Conservation (phyloP, 1,284 basidiomycete species). For the Puccinia horiana region DNA sequence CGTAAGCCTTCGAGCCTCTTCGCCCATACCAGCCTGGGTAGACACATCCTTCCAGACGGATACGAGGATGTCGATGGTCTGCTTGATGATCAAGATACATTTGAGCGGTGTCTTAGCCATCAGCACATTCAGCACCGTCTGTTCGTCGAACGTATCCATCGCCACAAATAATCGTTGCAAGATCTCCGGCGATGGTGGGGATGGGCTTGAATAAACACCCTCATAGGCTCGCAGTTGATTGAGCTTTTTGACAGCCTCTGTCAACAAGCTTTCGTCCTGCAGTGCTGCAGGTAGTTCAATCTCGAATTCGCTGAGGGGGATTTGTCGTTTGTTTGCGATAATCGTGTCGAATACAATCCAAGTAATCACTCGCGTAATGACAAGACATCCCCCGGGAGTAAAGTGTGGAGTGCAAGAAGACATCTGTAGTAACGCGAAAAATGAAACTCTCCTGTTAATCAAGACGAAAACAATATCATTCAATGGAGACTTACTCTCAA, state of each 20-base stretch:
- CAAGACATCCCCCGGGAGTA: conserved; percentile 34
- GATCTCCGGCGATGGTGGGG: conserved; percentile 41
- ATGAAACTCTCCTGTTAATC: neutral
- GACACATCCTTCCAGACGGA: conserved; percentile 41
- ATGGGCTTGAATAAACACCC: conserved; percentile 15
- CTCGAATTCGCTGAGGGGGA: conserved; percentile 47
- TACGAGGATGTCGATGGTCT: conserved; percentile 49
- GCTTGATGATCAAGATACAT: conserved; percentile 49
- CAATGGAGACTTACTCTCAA: conserved; percentile 39
- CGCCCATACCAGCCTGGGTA: conserved; percentile 44
- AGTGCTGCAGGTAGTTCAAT: conserved; percentile 41
- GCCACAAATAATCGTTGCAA: conserved; percentile 49
- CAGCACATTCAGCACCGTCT: conserved; percentile 40
- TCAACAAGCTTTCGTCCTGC: conserved; percentile 48
- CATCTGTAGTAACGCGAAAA: conserved; percentile 25
- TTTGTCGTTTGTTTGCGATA: conserved; percentile 46
- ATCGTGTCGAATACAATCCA: conserved; percentile 44
- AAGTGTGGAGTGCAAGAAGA: conserved; percentile 41
- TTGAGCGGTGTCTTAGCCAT: conserved; percentile 48
- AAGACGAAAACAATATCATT: neutral
- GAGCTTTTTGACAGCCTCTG: conserved; percentile 45
- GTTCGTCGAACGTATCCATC: conserved; percentile 49
- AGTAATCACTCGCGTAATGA: conserved; percentile 48
- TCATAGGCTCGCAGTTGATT: conserved; percentile 47
- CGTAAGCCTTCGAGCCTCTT: conserved; percentile 46